Evolutionary conservation across 148 eudicot genomes (phyloP).

Genomic region (Fagopyrum esculentum): DNA sequence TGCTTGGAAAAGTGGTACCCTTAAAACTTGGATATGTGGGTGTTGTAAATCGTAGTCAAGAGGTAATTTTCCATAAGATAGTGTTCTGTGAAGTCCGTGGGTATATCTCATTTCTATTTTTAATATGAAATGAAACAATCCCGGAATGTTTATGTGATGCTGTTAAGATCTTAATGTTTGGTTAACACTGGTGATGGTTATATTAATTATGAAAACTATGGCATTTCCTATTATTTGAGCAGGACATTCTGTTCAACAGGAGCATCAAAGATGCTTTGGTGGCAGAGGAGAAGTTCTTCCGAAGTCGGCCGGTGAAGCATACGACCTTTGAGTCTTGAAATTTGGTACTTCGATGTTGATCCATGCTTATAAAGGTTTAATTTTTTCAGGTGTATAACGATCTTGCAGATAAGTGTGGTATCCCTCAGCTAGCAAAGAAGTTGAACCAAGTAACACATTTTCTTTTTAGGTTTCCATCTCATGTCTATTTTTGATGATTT

Average conservation of each 20-base stretch:
- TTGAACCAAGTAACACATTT: constrained; percentile 66
- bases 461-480: not conserved
- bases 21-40: constrained; percentile 53
- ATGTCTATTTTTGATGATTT: not conserved
- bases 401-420: constrained; percentile 85
- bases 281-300: constrained; percentile 43
- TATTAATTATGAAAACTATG: not conserved
- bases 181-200: not conserved
- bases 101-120: not conserved
- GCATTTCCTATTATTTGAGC: constrained; percentile 8
- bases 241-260: constrained; percentile 40
- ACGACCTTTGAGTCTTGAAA: not conserved
- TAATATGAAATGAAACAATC: not conserved
- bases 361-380: not conserved
- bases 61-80: constrained; percentile 25
- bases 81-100: not conserved
- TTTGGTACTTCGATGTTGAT: not conserved
- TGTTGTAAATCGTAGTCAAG: constrained; percentile 58
- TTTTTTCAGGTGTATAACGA: constrained; percentile 72
- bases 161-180: not conserved
- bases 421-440: constrained; percentile 90
- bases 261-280: constrained; percentile 36
- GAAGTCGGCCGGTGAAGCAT: constrained; percentile 30
- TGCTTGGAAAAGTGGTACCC: constrained; percentile 49
- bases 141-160: not conserved